Evolutionary conservation across 192 early-diverging fungal genomes (phyloP).

Genomic region (Haplosporangium gracile): DNA sequence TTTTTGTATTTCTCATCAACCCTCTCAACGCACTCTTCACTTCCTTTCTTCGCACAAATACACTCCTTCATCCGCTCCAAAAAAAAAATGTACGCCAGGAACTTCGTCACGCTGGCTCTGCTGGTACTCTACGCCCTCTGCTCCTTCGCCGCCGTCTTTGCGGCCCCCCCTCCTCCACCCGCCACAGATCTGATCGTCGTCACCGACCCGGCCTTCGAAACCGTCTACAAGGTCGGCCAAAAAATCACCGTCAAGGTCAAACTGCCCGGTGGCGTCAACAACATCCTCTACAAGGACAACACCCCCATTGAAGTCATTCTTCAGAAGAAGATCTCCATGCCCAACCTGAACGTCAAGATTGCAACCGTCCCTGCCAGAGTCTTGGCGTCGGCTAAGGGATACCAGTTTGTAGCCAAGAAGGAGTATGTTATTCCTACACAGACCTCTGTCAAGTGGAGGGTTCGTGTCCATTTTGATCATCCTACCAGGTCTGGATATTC

Average conservation of each 20-base stretch:
- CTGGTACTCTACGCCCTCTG: slow-evolving; percentile 22
- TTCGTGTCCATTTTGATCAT: slow-evolving; percentile 19
- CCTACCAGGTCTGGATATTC: not conserved
- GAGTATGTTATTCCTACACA: slow-evolving; percentile 36
- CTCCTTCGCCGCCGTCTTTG: not conserved
- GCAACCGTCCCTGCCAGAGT: not conserved
- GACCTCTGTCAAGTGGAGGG: slow-evolving; percentile 12
- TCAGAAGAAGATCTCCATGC: slow-evolving; percentile 29
- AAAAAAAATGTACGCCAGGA: slow-evolving; percentile 29
- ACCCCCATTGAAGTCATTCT: slow-evolving; percentile 11
- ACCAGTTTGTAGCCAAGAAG: slow-evolving; percentile 25
- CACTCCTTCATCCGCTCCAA: not conserved
- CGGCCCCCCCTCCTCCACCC: not conserved
- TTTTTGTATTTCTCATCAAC: not conserved
- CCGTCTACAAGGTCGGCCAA: slow-evolving; percentile 30
- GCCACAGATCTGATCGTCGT: slow-evolving; percentile 16
- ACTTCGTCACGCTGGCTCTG: slow-evolving; percentile 21
- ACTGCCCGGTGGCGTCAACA: slow-evolving; percentile 8
- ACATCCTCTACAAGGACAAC: slow-evolving; percentile 29
- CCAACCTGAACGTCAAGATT: slow-evolving; percentile 16
- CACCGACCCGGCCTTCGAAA: not conserved
- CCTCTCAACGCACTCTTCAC: not conserved
- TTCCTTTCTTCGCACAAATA: not conserved
- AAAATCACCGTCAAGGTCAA: slow-evolving; percentile 15
- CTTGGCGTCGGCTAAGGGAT: slow-evolving; percentile 8